phyloP scores from a whole-genome alignment of 2,329 filamentous ascomycete genomes.

The Aspergillus niger region DNA sequence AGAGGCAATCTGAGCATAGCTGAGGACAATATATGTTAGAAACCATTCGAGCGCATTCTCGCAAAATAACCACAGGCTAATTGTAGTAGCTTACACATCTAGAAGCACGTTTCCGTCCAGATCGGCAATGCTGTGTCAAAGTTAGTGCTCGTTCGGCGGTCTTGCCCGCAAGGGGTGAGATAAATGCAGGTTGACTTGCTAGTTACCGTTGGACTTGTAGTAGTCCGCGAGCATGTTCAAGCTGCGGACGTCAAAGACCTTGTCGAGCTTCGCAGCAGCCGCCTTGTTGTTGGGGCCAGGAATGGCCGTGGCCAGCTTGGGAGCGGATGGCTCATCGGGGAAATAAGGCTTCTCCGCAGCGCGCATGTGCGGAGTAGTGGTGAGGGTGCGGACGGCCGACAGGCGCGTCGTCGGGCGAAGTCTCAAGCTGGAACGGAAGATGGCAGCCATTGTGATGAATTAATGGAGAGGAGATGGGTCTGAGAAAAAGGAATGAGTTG shows the following conservation, averaged over 20 bases:
- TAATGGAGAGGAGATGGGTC: neutral
- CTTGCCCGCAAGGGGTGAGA: neutral
- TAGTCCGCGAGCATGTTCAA: constrained; percentile 83
- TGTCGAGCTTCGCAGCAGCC: constrained; percentile 68
- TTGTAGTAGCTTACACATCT: constrained; percentile 47
- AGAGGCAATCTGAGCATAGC: constrained; percentile 88
- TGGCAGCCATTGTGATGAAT: constrained; percentile 36
- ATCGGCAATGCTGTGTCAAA: constrained; percentile 47
- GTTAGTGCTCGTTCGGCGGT: constrained; percentile 20
- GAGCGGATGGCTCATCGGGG: constrained; percentile 60
- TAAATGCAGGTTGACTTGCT: constrained; percentile 47
- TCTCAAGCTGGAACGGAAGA: constrained; percentile 39
- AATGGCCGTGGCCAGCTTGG: constrained; percentile 60
- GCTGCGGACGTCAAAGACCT: constrained; percentile 82
- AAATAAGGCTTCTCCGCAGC: constrained; percentile 55
- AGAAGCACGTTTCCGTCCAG: constrained; percentile 54
- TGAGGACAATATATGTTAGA: constrained; percentile 37
- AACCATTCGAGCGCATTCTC: neutral
- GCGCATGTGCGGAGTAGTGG: constrained; percentile 37
- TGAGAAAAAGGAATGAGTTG: neutral
- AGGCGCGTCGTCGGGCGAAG: constrained; percentile 37
- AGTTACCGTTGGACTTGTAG: constrained; percentile 75
- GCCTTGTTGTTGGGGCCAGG: constrained; percentile 75
- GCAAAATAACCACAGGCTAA: neutral
- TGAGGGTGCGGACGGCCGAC: constrained; percentile 38